Evolutionary conservation across 2,329 filamentous ascomycete species (phyloP).

Genomic region (Helotiales sp.): DNA sequence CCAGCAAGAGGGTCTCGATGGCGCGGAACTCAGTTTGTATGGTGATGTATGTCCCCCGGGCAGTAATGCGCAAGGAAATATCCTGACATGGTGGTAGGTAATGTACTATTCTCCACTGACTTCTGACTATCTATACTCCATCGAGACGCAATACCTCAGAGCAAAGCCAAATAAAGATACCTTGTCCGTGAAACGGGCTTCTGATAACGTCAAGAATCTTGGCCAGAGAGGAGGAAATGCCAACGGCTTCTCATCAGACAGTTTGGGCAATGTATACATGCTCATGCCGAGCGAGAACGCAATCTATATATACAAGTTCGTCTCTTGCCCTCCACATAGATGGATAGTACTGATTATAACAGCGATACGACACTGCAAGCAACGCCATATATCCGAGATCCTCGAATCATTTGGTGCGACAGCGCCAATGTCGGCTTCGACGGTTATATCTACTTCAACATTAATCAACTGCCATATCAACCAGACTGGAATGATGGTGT

Average conservation of each 20-base stretch:
- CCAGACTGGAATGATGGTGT: slow-evolving; percentile 47
- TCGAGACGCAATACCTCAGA: slow-evolving; percentile 39
- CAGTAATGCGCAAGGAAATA: neutral
- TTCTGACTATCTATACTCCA: slow-evolving; percentile 36
- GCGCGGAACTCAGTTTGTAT: slow-evolving; percentile 32
- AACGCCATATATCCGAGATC: slow-evolving; percentile 41
- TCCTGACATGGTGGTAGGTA: slow-evolving; percentile 34
- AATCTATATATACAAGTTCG: slow-evolving; percentile 43
- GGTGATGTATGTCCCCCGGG: slow-evolving; percentile 25
- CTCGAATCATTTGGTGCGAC: slow-evolving; percentile 45
- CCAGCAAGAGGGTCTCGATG: slow-evolving; percentile 37
- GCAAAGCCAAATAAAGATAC: slow-evolving; percentile 34
- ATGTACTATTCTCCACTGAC: slow-evolving; percentile 46
- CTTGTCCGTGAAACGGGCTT: slow-evolving; percentile 41
- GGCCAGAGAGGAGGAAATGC: slow-evolving; percentile 46
- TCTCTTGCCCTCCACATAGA: neutral
- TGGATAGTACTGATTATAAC: neutral
- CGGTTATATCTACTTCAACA: slow-evolving; percentile 48
- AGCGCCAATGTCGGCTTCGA: slow-evolving; percentile 42
- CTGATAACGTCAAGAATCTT: slow-evolving; percentile 46
- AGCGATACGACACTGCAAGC: slow-evolving; percentile 38
- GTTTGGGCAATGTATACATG: slow-evolving; percentile 45
- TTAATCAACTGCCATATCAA: slow-evolving; percentile 50
- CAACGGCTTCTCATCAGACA: slow-evolving; percentile 46
- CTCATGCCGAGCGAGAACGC: slow-evolving; percentile 47